These are phyloP conservation scores for Curvularia verruculosa DNA, from an alignment of 2,329 filamentous ascomycete species.

Conservation along the genomic window DNA sequence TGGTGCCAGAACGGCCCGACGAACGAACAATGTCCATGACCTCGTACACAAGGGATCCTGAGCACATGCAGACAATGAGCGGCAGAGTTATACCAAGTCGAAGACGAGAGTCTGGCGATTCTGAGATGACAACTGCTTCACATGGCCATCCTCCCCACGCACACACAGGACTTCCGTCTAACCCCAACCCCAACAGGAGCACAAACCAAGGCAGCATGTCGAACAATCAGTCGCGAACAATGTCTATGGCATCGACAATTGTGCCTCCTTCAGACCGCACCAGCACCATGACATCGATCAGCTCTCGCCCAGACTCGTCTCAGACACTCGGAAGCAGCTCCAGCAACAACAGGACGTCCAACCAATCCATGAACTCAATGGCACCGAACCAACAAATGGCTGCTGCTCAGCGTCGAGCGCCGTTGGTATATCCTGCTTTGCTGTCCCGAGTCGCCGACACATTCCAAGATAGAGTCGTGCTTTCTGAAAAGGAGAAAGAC, in stretches of 20 bases:
- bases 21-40: constrained; percentile 97
- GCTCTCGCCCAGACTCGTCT: constrained; percentile 45
- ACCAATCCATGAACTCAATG: constrained; percentile 50
- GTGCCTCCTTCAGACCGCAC: constrained; percentile 68
- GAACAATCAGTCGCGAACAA: constrained; percentile 65
- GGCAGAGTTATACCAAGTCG: constrained; percentile 87
- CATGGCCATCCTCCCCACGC: constrained; percentile 30
- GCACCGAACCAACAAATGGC: constrained; percentile 54
- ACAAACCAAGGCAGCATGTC: constrained; percentile 46
- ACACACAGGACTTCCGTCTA: constrained; percentile 40
- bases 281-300: constrained; percentile 62
- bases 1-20: constrained; percentile 89
- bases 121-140: constrained; percentile 29
- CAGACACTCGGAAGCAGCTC: constrained; percentile 32
- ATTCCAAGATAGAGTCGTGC: constrained; percentile 85
- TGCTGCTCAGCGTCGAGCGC: constrained; percentile 64
- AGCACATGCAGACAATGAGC: constrained; percentile 87
- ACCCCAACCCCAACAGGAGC: constrained; percentile 43
- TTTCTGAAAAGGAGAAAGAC: constrained; percentile 92
- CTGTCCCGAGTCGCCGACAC: constrained; percentile 92
- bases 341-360: constrained; percentile 47
- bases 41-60: constrained; percentile 75
- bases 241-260: constrained; percentile 92
- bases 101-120: constrained; percentile 61
- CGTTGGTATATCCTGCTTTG: constrained; percentile 90